phyloP scores from a whole-genome alignment of 305 asterid genomes.

The Solanum hybrid region DNA sequence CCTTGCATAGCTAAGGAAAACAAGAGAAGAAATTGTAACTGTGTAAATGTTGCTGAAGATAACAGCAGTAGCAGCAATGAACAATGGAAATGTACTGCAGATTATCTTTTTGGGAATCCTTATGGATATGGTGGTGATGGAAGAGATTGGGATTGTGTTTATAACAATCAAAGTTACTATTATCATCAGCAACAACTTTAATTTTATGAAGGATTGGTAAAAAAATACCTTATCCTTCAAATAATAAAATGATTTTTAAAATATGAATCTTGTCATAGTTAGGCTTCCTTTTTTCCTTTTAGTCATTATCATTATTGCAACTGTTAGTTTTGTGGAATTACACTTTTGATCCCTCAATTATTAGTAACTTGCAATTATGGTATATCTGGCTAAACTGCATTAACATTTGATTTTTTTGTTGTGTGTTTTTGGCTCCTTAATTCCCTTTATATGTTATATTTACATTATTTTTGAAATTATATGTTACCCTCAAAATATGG shows the following conservation, averaged over 20 bases:
- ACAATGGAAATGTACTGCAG: conserved; percentile 59
- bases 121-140: conserved; percentile 19
- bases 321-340: not conserved
- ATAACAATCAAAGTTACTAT: conserved; percentile 14
- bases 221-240: not conserved
- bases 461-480: not conserved
- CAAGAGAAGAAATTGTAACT: conserved; percentile 11
- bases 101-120: conserved; percentile 70
- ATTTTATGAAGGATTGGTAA: not conserved
- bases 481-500: not conserved
- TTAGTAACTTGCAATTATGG: not conserved
- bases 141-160: not conserved
- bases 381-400: no score
- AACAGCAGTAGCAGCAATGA: conserved; percentile 14
- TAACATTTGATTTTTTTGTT: no score
- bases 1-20: conserved; percentile 55
- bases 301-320: not conserved
- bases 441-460: not conserved
- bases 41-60: conserved; percentile 19
- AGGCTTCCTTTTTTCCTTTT: not conserved
- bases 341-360: not conserved
- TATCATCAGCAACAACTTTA: conserved; percentile 9
- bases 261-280: not conserved
- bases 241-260: not conserved
- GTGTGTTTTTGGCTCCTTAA: not conserved